Conservation (phyloP, 2,329 filamentous ascomycete species). For the Chaetothyriales sp. region DNA sequence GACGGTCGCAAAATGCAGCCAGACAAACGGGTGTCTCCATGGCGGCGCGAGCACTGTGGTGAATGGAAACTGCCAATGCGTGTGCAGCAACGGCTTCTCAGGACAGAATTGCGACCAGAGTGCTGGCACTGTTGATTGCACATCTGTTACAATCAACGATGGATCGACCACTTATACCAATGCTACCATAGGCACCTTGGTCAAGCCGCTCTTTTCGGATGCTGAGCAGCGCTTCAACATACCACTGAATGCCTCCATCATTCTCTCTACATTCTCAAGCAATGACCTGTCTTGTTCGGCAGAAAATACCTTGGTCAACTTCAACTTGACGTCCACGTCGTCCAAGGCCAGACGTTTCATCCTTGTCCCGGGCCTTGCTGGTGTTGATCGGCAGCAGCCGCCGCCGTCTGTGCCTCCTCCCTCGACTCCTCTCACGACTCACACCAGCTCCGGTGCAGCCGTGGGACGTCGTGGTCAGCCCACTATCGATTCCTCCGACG, state of each 20-base stretch:
- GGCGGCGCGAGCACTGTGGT: constrained; percentile 64
- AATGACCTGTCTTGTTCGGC: constrained; percentile 65
- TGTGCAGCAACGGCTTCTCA: constrained; percentile 81
- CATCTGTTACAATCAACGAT: constrained; percentile 39
- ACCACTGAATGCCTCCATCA: constrained; percentile 52
- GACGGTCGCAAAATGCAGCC: constrained; percentile 39
- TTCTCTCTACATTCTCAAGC: constrained; percentile 64
- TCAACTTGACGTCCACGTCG: constrained; percentile 28
- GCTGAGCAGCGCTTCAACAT: constrained; percentile 60
- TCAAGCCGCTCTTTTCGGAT: constrained; percentile 58
- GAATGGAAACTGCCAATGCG: constrained; percentile 60
- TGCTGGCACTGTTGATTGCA: constrained; percentile 27
- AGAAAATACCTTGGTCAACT: constrained; percentile 78
- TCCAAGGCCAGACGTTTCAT: constrained; percentile 18
- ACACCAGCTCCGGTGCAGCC: constrained; percentile 1
- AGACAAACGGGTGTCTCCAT: constrained; percentile 56
- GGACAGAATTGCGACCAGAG: constrained; percentile 43
- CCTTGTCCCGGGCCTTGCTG: constrained; percentile 9
- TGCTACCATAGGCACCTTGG: constrained; percentile 66
- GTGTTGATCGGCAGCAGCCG: background rate
- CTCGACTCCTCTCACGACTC: constrained; percentile 6
- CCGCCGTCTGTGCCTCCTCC: background rate
- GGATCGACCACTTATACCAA: constrained; percentile 36
- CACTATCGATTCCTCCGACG: constrained; percentile 19
- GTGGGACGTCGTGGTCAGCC: constrained; percentile 4